Conservation (phyloP, 2,329 filamentous ascomycete species). For the Fusarium acutatum region DNA sequence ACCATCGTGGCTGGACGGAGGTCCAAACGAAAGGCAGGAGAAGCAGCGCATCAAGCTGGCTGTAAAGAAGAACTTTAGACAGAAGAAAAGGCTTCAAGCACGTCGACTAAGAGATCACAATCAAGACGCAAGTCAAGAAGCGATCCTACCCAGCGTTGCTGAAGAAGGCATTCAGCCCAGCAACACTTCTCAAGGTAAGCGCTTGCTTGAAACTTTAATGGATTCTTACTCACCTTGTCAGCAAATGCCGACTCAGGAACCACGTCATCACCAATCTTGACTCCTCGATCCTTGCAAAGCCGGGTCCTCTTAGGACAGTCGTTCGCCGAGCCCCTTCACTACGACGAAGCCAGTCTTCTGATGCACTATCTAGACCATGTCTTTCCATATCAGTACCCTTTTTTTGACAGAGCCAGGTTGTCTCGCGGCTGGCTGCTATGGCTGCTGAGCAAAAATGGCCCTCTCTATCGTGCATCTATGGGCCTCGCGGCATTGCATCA, state of each 20-base stretch:
- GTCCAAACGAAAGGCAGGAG: neutral
- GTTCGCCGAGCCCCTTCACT: neutral
- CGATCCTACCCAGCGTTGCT: neutral
- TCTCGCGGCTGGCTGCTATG: neutral
- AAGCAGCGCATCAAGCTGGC: neutral
- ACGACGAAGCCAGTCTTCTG: neutral
- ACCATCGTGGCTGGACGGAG: neutral
- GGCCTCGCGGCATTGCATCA: neutral
- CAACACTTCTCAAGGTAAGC: neutral
- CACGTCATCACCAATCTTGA: neutral
- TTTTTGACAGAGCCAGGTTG: neutral
- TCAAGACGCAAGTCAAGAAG: fast-evolving
- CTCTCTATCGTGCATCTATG: neutral
- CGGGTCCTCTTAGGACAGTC: neutral
- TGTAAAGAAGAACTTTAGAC: neutral
- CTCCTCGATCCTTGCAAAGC: neutral
- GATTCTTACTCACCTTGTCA: neutral
- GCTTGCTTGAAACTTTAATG: fast-evolving
- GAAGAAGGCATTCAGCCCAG: fast-evolving
- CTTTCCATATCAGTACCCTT: neutral
- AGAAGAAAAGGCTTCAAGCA: neutral
- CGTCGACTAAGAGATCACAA: neutral
- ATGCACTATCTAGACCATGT: neutral
- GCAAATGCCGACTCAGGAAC: neutral
- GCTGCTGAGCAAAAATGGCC: neutral